phyloP scores from a whole-genome alignment of 225 moss, liverwort and hornwort species.

The Antitrichia curtipendula region DNA sequence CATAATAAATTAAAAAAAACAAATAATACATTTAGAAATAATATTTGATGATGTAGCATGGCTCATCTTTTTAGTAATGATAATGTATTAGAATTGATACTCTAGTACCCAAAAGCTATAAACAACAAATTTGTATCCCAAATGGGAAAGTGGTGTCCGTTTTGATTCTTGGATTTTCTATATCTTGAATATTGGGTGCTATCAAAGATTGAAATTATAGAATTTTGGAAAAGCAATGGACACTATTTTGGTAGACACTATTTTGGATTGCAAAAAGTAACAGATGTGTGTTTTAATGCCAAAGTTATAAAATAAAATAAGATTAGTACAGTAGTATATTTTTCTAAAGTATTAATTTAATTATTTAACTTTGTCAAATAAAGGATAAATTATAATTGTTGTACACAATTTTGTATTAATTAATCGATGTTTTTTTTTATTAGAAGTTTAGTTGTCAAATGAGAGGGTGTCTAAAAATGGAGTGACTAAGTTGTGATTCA shows the following conservation, averaged over 20 bases:
- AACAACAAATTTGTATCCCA: not conserved
- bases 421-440: rapidly evolving
- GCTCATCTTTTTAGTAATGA: not conserved
- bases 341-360: not conserved
- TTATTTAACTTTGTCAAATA: not conserved
- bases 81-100: no score
- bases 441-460: not conserved
- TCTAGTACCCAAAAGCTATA: not conserved
- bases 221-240: not conserved
- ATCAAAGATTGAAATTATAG: not conserved
- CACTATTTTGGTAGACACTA: not conserved
- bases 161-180: not conserved
- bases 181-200: not conserved
- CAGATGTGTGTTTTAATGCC: not conserved
- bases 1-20: no score
- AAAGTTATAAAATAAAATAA: not conserved
- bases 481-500: not conserved
- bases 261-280: not conserved
- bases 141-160: not conserved
- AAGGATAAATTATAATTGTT: no score
- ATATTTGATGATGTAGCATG: not conserved
- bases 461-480: no score
- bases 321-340: no score
- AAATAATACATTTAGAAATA: not conserved
- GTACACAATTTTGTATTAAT: not conserved